Base-by-base conservation (phyloP, 176 grass and related monocot genomes). In the Phoenix roebelenii region DNA sequence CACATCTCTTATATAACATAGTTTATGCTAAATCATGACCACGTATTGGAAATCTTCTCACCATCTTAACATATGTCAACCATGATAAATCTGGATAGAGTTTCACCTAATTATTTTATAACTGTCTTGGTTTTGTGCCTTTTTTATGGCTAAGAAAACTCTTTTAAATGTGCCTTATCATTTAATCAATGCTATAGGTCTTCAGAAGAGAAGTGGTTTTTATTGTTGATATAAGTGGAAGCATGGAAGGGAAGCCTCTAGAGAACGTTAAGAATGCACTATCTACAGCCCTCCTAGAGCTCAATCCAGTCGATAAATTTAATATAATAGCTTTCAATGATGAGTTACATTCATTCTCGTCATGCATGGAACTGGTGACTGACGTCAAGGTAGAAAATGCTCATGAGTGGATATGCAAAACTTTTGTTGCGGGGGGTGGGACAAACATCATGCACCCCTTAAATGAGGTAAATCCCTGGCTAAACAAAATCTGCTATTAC, bases 311-410 rank as follows among this genome's bases (percentile, higher is more conserved):
- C 52, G 93, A 98, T 66, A 78, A 67, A 23, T 92, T 98, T 65
- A 88, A 92, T 73, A 85, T 98, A 74, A 84, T 98, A 70, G 70
- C 81, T 74, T 98, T 85, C 61, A 88, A 79, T 74, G 93, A 88
- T 57, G 84, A 83, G 17, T 28, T 85, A 53, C 72, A 51, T 67
- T 79, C 76, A 9, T 98, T 98, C 48, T 89, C 93, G 29, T 85
- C 93, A 17, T 73, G 58, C 74, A 79, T 98, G 73, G 84, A 85
- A 74, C 76, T 75, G 63, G 84, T 77, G 62, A 85, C 72, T 70
- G 87, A 76, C 15, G 83, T 81, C 69, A 64, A 81, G 60, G 57
- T 85, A 72, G 84, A 81, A 77, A 89, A 65, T 52, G 87, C 81
- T 17, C 74, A 78, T 10, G 23, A 76, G 59, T 98, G 93, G 93